A percentile compares a stretch with the other conserved stretches of the same genome.
These are phyloP conservation scores for Fusarium sp. DNA, from an alignment of 2,329 filamentous ascomycete species.

Conservation along the genomic window DNA sequence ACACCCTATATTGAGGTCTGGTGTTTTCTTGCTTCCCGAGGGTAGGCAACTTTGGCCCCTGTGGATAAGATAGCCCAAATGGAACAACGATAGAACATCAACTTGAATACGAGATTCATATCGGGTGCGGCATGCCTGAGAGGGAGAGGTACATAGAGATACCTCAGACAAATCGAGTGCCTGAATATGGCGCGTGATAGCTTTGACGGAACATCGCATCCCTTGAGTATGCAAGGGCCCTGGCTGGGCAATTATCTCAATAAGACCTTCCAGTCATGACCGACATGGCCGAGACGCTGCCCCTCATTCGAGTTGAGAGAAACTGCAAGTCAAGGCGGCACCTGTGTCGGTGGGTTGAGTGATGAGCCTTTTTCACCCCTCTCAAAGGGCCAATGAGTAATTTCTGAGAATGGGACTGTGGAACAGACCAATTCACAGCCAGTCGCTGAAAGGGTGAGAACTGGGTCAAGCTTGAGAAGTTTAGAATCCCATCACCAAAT, in stretches of 20 bases:
- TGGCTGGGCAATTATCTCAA: slow-evolving; percentile 11
- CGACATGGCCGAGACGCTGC: slow-evolving; percentile 21
- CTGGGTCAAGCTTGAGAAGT: neutral
- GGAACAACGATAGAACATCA: neutral
- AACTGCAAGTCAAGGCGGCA: slow-evolving; percentile 8
- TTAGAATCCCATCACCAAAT: slow-evolving; percentile 8
- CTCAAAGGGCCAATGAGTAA: neutral
- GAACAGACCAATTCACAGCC: slow-evolving; percentile 6
- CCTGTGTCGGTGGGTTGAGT: slow-evolving; percentile 6
- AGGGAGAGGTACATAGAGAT: slow-evolving; percentile 8
- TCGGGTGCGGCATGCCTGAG: slow-evolving; percentile 9
- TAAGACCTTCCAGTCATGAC: slow-evolving; percentile 20
- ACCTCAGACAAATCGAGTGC: neutral
- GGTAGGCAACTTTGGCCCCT: neutral
- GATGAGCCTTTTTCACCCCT: slow-evolving; percentile 11
- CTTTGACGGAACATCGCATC: slow-evolving; percentile 12
- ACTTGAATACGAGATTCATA: slow-evolving; percentile 29
- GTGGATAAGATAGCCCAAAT: slow-evolving; percentile 9
- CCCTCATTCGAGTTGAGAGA: slow-evolving; percentile 20
- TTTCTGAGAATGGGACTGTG: slow-evolving; percentile 2
- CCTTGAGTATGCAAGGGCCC: slow-evolving; percentile 4
- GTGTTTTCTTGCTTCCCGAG: too few species aligned
- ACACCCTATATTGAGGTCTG: too few species aligned
- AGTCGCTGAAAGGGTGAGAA: slow-evolving; percentile 5
- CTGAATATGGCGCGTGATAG: slow-evolving; percentile 4